A percentile compares a stretch with the other conserved stretches of the same genome.
These are phyloP conservation scores for Posidonia oceanica DNA, from an alignment of 116 monocot genomes.

Conservation along the genomic window DNA sequence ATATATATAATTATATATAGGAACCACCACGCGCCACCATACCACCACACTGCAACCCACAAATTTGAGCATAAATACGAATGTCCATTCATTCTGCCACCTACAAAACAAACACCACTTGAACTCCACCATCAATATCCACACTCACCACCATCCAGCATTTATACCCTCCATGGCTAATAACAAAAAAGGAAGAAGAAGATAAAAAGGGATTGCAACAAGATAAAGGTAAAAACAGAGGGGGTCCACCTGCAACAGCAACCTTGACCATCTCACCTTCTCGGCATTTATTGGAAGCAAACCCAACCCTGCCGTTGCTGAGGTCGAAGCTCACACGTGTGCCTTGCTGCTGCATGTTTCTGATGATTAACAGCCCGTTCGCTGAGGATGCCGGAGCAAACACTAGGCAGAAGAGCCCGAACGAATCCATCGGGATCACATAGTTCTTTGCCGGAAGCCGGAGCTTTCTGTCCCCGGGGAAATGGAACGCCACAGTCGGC, in stretches of 20 bases:
- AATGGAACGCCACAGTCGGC: slow-evolving; percentile 15
- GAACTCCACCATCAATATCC: background rate
- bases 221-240: background rate
- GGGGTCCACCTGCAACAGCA: background rate
- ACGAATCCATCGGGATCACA: slow-evolving; percentile 64
- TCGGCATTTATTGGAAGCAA: slow-evolving; percentile 47
- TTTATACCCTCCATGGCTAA: background rate
- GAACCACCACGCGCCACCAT: too few relatives aligned
- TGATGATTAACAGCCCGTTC: slow-evolving; percentile 56
- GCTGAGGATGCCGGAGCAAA: slow-evolving; percentile 51
- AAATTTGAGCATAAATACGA: too few relatives aligned
- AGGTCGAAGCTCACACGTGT: slow-evolving; percentile 64
- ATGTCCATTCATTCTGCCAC: too few relatives aligned
- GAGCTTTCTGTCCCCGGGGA: slow-evolving; percentile 4
- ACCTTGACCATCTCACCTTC: background rate
- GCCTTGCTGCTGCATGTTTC: slow-evolving; percentile 88
- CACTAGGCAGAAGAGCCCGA: slow-evolving; percentile 66
- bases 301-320: slow-evolving; percentile 32
- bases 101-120: too few relatives aligned
- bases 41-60: too few relatives aligned
- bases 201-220: background rate
- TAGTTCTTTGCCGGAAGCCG: slow-evolving; percentile 25
- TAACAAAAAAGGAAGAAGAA: background rate
- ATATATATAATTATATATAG: too few relatives aligned
- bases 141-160: background rate